These are phyloP conservation scores for Tetrahymena elliotti DNA, from an alignment of 73 alveolate genomes.

Conservation along the genomic window DNA sequence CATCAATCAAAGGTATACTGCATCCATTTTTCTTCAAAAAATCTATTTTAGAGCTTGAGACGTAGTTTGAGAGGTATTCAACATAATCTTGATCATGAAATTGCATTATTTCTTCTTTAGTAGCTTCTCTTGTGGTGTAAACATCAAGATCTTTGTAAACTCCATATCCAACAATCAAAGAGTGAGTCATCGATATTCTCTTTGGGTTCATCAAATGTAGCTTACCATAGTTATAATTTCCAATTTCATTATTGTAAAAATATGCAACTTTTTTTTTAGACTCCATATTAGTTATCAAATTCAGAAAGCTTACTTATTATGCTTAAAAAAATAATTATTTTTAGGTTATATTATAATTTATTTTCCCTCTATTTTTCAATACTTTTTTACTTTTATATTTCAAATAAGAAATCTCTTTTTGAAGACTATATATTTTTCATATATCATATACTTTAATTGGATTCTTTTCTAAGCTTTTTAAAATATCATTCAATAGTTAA, in stretches of 20 bases:
- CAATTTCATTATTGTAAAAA: slow-evolving; percentile 82
- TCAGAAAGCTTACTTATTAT: neutral
- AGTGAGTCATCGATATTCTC: slow-evolving; percentile 93
- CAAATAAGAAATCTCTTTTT: neutral
- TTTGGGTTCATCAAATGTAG: slow-evolving; percentile 98
- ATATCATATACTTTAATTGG: neutral
- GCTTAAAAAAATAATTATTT: neutral
- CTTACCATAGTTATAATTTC: slow-evolving; percentile 86
- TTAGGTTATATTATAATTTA: neutral
- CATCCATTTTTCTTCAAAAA: slow-evolving; percentile 1
- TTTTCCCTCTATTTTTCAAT: neutral
- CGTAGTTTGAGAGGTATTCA: neutral
- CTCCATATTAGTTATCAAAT: neutral
- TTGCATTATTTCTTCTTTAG: neutral
- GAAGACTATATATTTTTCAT: no score
- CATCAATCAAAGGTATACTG: neutral
- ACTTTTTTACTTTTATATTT: neutral
- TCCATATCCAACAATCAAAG: slow-evolving; percentile 81
- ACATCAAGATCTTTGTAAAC: neutral
- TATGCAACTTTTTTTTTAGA: slow-evolving; percentile 60
- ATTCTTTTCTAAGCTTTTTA: neutral
- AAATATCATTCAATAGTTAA: neutral
- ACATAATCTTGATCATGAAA: neutral
- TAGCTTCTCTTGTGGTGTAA: neutral
- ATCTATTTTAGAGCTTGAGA: neutral